Evolutionary conservation across 164 flowering plant species (phyloP).

Genomic region (Buxus sempervirens): DNA sequence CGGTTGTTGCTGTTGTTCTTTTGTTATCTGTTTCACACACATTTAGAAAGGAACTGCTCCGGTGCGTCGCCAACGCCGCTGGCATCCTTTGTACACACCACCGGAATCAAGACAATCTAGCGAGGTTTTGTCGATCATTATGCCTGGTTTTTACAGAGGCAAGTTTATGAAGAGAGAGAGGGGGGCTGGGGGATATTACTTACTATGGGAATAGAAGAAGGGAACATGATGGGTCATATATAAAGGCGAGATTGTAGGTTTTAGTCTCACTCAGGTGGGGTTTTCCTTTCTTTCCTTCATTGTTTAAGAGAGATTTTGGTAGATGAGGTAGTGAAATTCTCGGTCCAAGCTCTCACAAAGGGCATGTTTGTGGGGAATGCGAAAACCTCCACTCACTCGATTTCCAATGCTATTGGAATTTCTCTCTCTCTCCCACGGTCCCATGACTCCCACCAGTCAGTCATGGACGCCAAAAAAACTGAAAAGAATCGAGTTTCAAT

Average conservation of each 20-base stretch:
- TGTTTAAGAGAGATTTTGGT: no score
- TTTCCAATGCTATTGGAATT: conserved; percentile 51
- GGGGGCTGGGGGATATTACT: no score
- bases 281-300: not conserved
- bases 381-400: conserved; percentile 56
- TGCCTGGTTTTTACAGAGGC: not conserved
- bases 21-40: conserved; percentile 11
- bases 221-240: conserved; percentile 36
- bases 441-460: no score
- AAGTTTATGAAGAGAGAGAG: not conserved
- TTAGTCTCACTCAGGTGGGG: conserved; percentile 12
- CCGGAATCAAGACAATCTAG: conserved; percentile 12
- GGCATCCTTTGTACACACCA: conserved; percentile 13
- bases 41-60: conserved; percentile 24
- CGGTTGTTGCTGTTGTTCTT: conserved; percentile 10
- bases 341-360: conserved; percentile 29
- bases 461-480: not conserved
- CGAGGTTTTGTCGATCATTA: conserved; percentile 9
- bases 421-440: conserved; percentile 20
- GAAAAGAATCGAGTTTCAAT: not conserved
- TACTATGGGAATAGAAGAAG: no score
- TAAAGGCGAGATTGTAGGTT: conserved; percentile 40
- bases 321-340: not conserved
- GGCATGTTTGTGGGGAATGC: conserved; percentile 63
- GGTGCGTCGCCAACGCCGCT: conserved; percentile 18